phyloP scores from a whole-genome alignment of 1,284 basidiomycete species.

The Ceratobasidium papillatum region DNA sequence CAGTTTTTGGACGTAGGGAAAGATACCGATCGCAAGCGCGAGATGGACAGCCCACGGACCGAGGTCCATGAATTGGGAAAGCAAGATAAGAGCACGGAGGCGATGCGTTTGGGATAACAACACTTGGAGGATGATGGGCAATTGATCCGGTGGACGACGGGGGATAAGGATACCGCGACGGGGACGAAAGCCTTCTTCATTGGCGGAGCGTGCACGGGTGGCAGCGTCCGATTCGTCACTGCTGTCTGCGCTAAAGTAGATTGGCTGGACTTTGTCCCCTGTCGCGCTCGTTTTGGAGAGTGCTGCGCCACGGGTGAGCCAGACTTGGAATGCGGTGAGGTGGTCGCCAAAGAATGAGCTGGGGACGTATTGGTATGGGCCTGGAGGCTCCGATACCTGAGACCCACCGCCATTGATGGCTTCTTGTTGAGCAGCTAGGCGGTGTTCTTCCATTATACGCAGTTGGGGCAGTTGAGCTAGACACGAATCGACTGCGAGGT shows the following conservation, averaged over 20 bases:
- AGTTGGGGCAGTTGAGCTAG: constrained; percentile 90
- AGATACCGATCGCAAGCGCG: constrained; percentile 97
- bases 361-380: constrained; percentile 70
- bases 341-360: constrained; percentile 97
- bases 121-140: constrained; percentile 97
- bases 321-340: constrained; percentile 96
- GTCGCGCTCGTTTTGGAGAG: constrained; percentile 69
- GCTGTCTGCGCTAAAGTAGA: constrained; percentile 24
- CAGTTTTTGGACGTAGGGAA: constrained; percentile 97
- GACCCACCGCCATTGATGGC: constrained; percentile 29
- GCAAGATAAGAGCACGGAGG: constrained; percentile 92
- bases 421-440: constrained; percentile 25
- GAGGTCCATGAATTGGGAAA: constrained; percentile 97
- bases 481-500: constrained; percentile 96
- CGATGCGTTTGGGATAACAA: constrained; percentile 96
- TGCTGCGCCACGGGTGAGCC: constrained; percentile 91
- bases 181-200: constrained; percentile 28
- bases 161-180: constrained; percentile 56
- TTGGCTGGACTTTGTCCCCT: constrained; percentile 28
- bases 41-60: constrained; percentile 99
- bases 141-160: constrained; percentile 91
- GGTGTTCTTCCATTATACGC: constrained; percentile 57
- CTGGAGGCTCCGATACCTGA: constrained; percentile 33
- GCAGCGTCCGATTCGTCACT: constrained; percentile 21
- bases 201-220: constrained; percentile 28